phyloP scores from a whole-genome alignment of 805 yeast genomes.

The Brettanomyces anomalus region DNA sequence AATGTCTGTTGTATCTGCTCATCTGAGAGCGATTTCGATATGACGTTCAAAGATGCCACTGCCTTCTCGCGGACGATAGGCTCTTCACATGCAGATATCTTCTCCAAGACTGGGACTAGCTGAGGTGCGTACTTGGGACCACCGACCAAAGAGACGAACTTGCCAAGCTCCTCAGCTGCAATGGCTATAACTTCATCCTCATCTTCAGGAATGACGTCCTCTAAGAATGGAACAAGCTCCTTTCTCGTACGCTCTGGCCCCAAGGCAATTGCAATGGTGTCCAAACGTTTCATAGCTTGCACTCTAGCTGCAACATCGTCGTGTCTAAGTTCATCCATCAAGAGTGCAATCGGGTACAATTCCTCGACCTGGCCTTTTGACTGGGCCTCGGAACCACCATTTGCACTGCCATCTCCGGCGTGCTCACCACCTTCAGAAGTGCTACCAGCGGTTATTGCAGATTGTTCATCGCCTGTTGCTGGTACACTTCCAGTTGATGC shows the following conservation, averaged over 20 bases:
- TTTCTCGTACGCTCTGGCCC: conserved; percentile 89
- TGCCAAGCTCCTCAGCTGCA: conserved; percentile 82
- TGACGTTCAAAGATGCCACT: conserved; percentile 68
- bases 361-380: conserved; percentile 33
- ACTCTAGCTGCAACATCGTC: conserved; percentile 93
- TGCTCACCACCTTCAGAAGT: neutral
- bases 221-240: conserved; percentile 85
- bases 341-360: conserved; percentile 86
- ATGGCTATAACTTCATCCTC: conserved; percentile 97
- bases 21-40: conserved; percentile 53
- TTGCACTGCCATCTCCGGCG: neutral
- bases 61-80: conserved; percentile 95
- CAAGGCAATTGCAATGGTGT: conserved; percentile 88
- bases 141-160: conserved; percentile 83
- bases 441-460: neutral
- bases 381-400: neutral
- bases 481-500: too few relatives aligned
- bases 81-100: conserved; percentile 87
- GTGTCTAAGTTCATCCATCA: conserved; percentile 91
- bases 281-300: conserved; percentile 88
- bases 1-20: conserved; percentile 59
- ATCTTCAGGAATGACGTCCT: conserved; percentile 88
- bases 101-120: conserved; percentile 63
- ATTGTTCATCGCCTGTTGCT: neutral
- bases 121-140: conserved; percentile 59